A percentile compares a stretch with the other conserved stretches of the same genome.
Evolutionary conservation across 129 eudicot genomes (phyloP).

Genomic region (Mikania micrantha): DNA sequence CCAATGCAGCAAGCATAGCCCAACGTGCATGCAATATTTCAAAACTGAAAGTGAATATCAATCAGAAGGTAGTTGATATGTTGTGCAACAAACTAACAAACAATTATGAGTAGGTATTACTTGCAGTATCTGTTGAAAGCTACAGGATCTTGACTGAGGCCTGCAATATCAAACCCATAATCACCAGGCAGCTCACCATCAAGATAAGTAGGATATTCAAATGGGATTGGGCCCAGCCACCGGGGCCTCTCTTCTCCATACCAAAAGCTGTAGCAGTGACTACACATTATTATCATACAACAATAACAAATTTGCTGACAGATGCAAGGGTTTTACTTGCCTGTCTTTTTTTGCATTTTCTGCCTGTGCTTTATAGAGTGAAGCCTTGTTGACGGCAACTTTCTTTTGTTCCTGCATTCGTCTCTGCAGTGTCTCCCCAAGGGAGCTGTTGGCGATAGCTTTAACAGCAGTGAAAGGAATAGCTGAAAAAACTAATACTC

Average conservation of each 20-base stretch:
- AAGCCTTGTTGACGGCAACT: slow-evolving; percentile 37
- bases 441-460: slow-evolving; percentile 86
- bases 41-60: slow-evolving; percentile 44
- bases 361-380: slow-evolving; percentile 35
- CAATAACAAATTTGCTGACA: too few species aligned
- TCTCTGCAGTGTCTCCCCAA: slow-evolving; percentile 59
- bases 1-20: slow-evolving; percentile 99
- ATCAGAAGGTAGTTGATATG: too few species aligned
- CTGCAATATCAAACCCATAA: slow-evolving; percentile 93
- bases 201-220: slow-evolving; percentile 77
- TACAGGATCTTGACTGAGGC: slow-evolving; percentile 68
- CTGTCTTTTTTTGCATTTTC: slow-evolving; percentile 56
- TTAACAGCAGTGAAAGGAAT: slow-evolving; percentile 94
- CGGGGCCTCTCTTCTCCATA: slow-evolving; percentile 94
- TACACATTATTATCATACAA: too few species aligned
- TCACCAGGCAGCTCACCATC: slow-evolving; percentile 90
- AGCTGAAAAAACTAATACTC: slow-evolving; percentile 89
- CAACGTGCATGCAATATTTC: slow-evolving; percentile 94
- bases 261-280: slow-evolving; percentile 93
- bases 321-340: too few species aligned
- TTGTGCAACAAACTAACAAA: too few species aligned
- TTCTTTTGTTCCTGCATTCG: slow-evolving; percentile 63
- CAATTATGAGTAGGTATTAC: too few species aligned
- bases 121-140: slow-evolving; percentile 66
- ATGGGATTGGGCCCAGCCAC: slow-evolving; percentile 94